Base-by-base conservation (phyloP, 768 basidiomycete genomes). In the Hericium alpestre region DNA sequence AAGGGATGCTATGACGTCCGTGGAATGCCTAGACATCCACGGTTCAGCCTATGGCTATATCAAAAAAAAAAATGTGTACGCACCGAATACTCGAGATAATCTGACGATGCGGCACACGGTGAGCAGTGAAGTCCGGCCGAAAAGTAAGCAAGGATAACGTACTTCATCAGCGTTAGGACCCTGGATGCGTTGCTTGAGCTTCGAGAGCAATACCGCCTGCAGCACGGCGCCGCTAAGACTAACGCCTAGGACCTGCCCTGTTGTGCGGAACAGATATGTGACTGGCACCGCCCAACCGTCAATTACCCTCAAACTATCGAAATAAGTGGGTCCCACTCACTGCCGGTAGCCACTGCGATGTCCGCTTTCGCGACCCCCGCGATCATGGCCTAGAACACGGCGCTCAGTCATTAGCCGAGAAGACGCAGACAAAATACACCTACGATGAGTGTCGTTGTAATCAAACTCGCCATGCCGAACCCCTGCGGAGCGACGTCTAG, bases 241-340 rank as follows among this genome's bases (percentile, higher is more conserved):
- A 55, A 99, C 95, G 38, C 95, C 96, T 55, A 97, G 78, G 22
- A 96, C 96, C 74, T 97, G 95, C 2, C 94, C 94, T 16, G 90
- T 88, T 8, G 92, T 93, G 61, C 94, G 77, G 76, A 94, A 95
- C 50, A 96, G 76, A 71, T 98, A 98, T 37, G 89, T 90, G 64
- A 94, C 93, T 95, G 63, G 16, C 32, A 50, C 13, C 38, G 53
- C 10, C 55, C 39, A 39, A 25, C 52, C 7, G 37, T 57, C 27
- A 57, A 54, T 50, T 53, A 23, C 16, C 41, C 22, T 8, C 22
- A 46, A 11, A 27, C 22, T 13, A 53, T n/a, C 55, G 55, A 27
- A 27, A 32, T 32, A 32, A 32, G 8, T 32, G 32, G 32, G 32
- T 32, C 32, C 32, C 61, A 75, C 87, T 74, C 72, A 93, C 92